These are phyloP conservation scores for Mycena capillaripes DNA, from an alignment of 768 basidiomycete species.

Conservation along the genomic window DNA sequence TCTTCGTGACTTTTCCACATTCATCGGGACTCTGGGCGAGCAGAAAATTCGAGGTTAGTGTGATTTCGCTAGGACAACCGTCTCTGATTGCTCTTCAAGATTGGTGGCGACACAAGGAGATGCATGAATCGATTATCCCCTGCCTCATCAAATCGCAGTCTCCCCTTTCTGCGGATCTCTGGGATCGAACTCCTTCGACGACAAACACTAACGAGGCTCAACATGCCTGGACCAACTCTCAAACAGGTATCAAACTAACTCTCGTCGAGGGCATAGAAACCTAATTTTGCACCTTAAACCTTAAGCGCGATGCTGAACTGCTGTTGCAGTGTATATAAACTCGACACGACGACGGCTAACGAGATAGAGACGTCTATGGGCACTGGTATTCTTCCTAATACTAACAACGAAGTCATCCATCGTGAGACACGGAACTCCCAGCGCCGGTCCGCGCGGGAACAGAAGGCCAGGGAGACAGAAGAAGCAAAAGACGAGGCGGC, in stretches of 20 bases:
- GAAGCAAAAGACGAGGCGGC: background rate
- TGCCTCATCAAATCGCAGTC: constrained; percentile 38
- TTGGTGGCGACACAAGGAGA: constrained; percentile 41
- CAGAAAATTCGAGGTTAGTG: background rate
- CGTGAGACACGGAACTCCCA: background rate
- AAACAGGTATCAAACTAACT: constrained; percentile 24
- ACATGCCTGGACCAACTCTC: constrained; percentile 38
- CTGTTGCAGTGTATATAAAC: background rate
- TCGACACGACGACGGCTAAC: background rate
- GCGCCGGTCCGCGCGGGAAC: background rate
- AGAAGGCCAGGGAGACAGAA: background rate
- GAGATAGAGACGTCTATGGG: background rate
- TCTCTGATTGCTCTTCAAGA: constrained; percentile 1
- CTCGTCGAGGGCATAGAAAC: no score
- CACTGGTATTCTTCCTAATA: constrained; percentile 2
- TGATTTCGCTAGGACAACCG: background rate
- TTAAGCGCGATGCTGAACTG: no score
- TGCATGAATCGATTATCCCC: constrained; percentile 37
- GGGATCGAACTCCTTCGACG: constrained; percentile 35
- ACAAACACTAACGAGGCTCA: constrained; percentile 38
- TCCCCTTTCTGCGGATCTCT: constrained; percentile 27
- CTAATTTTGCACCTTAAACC: no score
- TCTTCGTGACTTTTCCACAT: background rate
- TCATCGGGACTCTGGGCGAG: background rate
- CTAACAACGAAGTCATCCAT: background rate